Percentiles rank a stretch among this genome's conserved stretches.
Conservation (phyloP, 2,329 filamentous ascomycete genomes). For the Aspergillus tamarii region DNA sequence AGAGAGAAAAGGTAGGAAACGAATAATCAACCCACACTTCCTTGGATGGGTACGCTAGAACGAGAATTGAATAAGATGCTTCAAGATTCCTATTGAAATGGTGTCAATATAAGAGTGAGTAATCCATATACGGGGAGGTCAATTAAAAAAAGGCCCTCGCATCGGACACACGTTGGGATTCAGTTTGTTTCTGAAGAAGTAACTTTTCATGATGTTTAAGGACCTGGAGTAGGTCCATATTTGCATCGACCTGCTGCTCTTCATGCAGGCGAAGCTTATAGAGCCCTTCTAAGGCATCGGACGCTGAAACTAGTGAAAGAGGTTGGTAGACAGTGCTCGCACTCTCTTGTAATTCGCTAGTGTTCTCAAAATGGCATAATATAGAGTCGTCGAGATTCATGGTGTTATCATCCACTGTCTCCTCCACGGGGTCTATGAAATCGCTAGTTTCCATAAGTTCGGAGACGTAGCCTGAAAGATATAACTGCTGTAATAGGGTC, state of each 20-base stretch:
- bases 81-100: too few species aligned
- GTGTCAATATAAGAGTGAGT: too few species aligned
- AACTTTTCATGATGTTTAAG: not conserved
- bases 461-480: not conserved
- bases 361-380: not conserved
- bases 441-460: not conserved
- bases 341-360: not conserved
- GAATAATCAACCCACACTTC: too few species aligned
- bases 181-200: not conserved
- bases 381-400: not conserved
- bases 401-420: not conserved
- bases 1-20: too few species aligned
- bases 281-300: not conserved
- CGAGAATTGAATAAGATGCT: too few species aligned
- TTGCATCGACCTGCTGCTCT: not conserved
- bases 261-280: not conserved
- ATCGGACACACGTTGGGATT: not conserved
- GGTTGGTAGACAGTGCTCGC: not conserved
- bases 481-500: not conserved
- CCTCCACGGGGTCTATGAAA: not conserved
- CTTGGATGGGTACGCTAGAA: too few species aligned
- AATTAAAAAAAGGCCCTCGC: too few species aligned
- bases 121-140: too few species aligned
- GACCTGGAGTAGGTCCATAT: not conserved
- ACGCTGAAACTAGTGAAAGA: not conserved